Base-by-base conservation (phyloP, 2,329 filamentous ascomycete genomes). In the Coleophoma eucalyptorum region DNA sequence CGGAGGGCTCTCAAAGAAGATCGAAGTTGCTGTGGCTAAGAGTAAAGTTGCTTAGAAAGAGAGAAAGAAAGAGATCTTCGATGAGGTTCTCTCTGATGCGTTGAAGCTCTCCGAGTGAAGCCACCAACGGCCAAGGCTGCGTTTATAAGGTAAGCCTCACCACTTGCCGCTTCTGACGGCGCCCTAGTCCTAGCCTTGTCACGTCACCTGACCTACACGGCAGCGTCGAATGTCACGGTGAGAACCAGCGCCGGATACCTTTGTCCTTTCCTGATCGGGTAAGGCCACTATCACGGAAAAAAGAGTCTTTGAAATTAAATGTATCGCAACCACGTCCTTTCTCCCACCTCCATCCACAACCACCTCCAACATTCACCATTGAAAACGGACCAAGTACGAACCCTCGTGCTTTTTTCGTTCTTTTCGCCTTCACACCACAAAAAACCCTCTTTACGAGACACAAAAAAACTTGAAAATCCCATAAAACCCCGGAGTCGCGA, bases 401-500 rank as follows among this genome's bases (percentile, higher is more conserved):
- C 43, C 53, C 57, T 62, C 59, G 62, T 65, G 50, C 61, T 63
- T 63, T 57, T 67, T 65, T 64, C 63, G 62, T 66, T 66, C 58
- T 62, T 65, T 57, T 63, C 60, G 53, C 64, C 61, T 55, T 58
- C 58, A 54, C 35, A 38, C 61, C 58, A 54, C 56, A 62, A 50
- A 66, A 67, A 67, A 63, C 49, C 55, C 59, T 63, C 58, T 48
- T 53, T 52, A 55, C 62, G 60, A 63, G 60, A 61, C 51, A 52
- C 56, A 67, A 68, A 68, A 68, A 68, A 68, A 66, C 53, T 67
- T 65, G 64, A 68, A 68, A 67, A 68, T 55, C 56, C 55, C 55
- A 52, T 59, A 58, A 64, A 63, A 62, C 58, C 49, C 55, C 53
- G 58, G 54, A 53, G 54, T 62, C 54, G 57, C 62, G 57, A 63